Base-by-base conservation (phyloP, 176 grass and related monocot species). In the Eragrostis curvula region DNA sequence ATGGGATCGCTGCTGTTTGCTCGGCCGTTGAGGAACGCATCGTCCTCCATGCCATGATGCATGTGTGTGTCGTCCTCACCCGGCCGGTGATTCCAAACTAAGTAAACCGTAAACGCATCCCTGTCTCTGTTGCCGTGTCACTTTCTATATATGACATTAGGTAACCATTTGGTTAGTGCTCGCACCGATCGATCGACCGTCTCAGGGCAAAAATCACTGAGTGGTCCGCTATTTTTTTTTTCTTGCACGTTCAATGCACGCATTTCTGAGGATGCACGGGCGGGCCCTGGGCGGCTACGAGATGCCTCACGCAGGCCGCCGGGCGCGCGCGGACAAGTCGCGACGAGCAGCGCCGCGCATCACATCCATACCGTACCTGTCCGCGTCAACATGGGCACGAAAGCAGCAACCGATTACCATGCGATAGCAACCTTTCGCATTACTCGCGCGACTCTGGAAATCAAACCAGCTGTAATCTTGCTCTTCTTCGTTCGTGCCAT, bases 21-120 rank as follows among this genome's bases (percentile, higher is more conserved):
- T 16, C 61, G 32, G 61, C 77, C 77, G 46, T 51, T 40, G 77
- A 66, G 77, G 61, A 45, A 50, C 6, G 44, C 18, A 66, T 79
- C 43, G 57, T 2, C 43, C 24, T 28, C 58, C 23, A 28, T 61
- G 58, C 7, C 53, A 7, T 36, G 7, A 56, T n/a, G 18, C 52
- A 20, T 57, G 21, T 57, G n/a, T 21, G 55, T 12, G 56, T 59
- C 56, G 56, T 59, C 56, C 9, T 59, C 56, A 25, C 56, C n/a
- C 23, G 56, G 9, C 23, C n/a, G 9, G 23, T 59, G n/a, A n/a
- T 59, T 59, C 56, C 56, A 59, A 25, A 59, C 8, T 25, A 59
- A 56, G 52, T 56, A 56, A 56, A 56, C 52, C 17, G 6, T 3
- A 20, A 53, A 53, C 18, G 3, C 16, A 16, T 7, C 2, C 7